Conservation (phyloP, 441 rosid species). For the Macaranga tanarius region DNA sequence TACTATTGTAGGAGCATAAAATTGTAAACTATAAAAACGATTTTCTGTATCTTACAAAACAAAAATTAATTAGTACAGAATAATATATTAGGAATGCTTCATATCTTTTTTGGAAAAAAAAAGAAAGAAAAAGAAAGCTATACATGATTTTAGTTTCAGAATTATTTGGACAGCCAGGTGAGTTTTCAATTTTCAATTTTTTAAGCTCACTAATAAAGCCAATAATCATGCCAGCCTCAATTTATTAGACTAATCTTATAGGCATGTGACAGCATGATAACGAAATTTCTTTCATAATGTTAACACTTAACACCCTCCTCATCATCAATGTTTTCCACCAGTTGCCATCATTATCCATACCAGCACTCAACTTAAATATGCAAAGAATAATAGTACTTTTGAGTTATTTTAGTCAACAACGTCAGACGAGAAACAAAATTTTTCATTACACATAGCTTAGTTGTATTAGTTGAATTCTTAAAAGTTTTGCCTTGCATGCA, state of each 20-base stretch:
- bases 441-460: background rate
- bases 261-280: background rate
- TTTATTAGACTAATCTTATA: background rate
- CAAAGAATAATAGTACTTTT: background rate
- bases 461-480: too few relatives aligned
- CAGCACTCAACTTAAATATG: background rate
- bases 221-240: background rate
- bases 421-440: background rate
- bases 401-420: background rate
- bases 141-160: too few relatives aligned
- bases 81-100: too few relatives aligned
- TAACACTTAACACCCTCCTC: too few relatives aligned
- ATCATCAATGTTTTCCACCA: slow-evolving; percentile 6
- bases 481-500: too few relatives aligned
- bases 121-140: too few relatives aligned
- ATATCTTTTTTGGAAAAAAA: too few relatives aligned
- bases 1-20: too few relatives aligned
- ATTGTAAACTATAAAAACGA: too few relatives aligned
- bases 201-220: background rate
- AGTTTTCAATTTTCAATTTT: background rate
- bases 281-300: background rate
- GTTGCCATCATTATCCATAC: slow-evolving; percentile 6
- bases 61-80: too few relatives aligned
- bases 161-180: too few relatives aligned
- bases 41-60: too few relatives aligned